phyloP scores from a whole-genome alignment of 1,284 basidiomycete species.

The Ceratobasidium sp. region DNA sequence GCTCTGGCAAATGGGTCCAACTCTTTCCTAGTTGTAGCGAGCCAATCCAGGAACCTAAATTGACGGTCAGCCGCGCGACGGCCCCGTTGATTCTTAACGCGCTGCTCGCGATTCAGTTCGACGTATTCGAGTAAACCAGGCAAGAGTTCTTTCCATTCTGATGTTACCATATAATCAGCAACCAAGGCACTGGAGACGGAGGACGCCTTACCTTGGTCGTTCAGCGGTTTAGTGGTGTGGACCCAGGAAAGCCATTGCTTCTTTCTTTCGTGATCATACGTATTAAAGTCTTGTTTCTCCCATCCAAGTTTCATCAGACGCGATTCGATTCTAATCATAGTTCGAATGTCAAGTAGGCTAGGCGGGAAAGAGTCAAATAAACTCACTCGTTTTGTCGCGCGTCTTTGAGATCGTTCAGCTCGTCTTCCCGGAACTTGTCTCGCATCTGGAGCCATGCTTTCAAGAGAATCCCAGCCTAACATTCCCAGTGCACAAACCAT shows the following conservation, averaged over 20 bases:
- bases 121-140: background rate
- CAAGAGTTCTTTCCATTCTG: background rate
- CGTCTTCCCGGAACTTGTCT: background rate
- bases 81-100: background rate
- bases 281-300: background rate
- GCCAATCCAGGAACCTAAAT: background rate
- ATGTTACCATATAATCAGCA: background rate
- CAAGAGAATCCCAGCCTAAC: background rate
- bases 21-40: background rate
- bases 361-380: background rate
- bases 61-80: background rate
- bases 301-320: constrained; percentile 16
- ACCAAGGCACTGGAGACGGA: too few relatives aligned
- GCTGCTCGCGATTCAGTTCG: background rate
- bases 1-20: background rate
- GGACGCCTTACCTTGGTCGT: background rate
- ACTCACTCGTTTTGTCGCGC: background rate
- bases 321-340: background rate
- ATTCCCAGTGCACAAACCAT: background rate
- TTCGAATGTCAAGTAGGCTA: background rate
- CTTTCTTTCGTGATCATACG: background rate
- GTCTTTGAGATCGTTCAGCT: background rate
- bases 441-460: background rate
- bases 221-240: background rate
- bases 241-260: constrained; percentile 13